Conservation (phyloP, 2,329 filamentous ascomycete genomes). For the Microcyclospora pomicola region DNA sequence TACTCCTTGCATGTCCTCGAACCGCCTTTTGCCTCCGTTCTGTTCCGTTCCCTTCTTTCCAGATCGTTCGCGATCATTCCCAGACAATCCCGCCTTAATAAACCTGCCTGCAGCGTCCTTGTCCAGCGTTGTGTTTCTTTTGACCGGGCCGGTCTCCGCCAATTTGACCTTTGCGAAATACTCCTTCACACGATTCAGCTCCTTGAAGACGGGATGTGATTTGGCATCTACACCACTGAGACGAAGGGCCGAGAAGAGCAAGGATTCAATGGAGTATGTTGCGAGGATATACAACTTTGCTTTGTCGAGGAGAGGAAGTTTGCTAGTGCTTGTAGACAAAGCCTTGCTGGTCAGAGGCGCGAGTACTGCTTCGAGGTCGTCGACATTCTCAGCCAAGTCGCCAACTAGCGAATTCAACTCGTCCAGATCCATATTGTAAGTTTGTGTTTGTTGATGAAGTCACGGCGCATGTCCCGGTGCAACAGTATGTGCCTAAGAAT, state of each 20-base stretch:
- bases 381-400: conserved; percentile 56
- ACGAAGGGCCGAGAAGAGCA: conserved; percentile 72
- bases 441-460: neutral
- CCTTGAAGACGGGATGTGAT: conserved; percentile 69
- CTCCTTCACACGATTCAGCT: conserved; percentile 73
- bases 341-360: conserved; percentile 55
- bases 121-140: conserved; percentile 48
- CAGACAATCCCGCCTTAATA: conserved; percentile 61
- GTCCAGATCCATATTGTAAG: conserved; percentile 35
- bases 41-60: conserved; percentile 25
- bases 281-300: conserved; percentile 84
- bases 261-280: conserved; percentile 79
- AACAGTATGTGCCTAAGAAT: too few species aligned
- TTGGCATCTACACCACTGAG: conserved; percentile 71
- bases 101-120: conserved; percentile 69
- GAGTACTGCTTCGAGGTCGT: conserved; percentile 61
- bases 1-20: conserved; percentile 18
- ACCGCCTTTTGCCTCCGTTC: conserved; percentile 23
- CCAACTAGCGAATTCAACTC: conserved; percentile 56
- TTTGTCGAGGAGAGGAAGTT: conserved; percentile 83
- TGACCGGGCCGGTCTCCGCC: conserved; percentile 48
- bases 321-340: conserved; percentile 55
- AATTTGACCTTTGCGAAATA: conserved; percentile 88
- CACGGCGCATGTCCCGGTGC: too few species aligned
- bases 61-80: conserved; percentile 29